Evolutionary conservation across 495 filamentous ascomycete genomes (phyloP).

Genomic region (Podospora didyma): DNA sequence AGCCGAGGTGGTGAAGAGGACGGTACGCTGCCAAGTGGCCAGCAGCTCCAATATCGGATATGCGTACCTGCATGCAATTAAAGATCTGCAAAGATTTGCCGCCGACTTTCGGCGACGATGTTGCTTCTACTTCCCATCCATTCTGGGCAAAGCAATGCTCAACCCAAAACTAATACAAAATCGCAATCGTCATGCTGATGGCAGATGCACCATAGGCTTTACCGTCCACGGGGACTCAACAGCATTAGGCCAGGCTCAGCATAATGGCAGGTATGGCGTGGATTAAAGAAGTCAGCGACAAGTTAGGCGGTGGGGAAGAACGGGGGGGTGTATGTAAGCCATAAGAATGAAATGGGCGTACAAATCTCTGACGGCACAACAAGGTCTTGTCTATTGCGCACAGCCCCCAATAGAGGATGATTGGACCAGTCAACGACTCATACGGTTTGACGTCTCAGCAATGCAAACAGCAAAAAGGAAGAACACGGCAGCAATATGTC

Average conservation of each 20-base stretch:
- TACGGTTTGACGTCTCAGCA: no score
- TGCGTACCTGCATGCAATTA: conserved; percentile 59
- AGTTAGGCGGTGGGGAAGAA: neutral
- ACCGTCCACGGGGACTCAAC: conserved; percentile 81
- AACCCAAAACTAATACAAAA: conserved; percentile 85
- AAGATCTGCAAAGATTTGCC: conserved; percentile 3
- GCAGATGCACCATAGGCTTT: conserved; percentile 54
- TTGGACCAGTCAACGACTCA: no score
- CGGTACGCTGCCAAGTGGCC: conserved; percentile 54
- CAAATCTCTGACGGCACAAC: conserved; percentile 49
- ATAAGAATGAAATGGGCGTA: conserved; percentile 8
- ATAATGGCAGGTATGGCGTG: conserved; percentile 74
- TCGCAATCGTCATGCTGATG: conserved; percentile 60
- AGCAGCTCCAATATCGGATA: conserved; percentile 77
- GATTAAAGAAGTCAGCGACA: conserved; percentile 36
- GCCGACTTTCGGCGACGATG: neutral
- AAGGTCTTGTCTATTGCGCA: conserved; percentile 58
- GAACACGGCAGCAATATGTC: no score
- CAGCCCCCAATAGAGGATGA: conserved; percentile 80
- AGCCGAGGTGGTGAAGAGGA: conserved; percentile 68
- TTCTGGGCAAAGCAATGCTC: conserved; percentile 73
- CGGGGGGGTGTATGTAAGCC: neutral
- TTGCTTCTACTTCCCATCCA: conserved; percentile 60
- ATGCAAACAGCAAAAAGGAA: no score
- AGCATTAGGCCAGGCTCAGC: conserved; percentile 64